Percentiles rank a stretch among this genome's conserved stretches.
phyloP scores from a whole-genome alignment of 1,284 basidiomycete genomes.

The Puccinia coronata region DNA sequence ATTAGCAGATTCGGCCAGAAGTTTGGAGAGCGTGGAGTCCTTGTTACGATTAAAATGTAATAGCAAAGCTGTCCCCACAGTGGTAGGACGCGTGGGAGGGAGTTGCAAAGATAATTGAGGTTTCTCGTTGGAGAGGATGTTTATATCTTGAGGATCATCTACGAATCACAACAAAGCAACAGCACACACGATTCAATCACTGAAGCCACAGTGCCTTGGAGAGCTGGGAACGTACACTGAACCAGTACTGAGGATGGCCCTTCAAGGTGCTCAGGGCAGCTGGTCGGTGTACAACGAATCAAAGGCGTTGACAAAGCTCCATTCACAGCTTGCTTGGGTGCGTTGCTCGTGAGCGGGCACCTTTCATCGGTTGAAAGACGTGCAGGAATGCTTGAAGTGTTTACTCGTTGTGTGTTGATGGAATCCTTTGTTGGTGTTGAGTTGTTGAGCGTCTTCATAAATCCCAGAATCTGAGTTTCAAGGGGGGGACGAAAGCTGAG shows the following conservation, averaged over 20 bases:
- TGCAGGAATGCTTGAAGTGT: too few species aligned
- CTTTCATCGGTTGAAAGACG: too few species aligned
- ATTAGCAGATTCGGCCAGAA: too few species aligned
- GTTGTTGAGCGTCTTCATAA: too few species aligned
- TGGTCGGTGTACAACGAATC: neutral
- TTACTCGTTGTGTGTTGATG: neutral
- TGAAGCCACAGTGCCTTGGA: neutral
- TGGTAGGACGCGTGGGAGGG: too few species aligned
- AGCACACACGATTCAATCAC: neutral
- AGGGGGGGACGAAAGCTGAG: neutral
- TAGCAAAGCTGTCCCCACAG: too few species aligned
- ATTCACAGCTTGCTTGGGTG: too few species aligned
- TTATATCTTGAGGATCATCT: neutral
- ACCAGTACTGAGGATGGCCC: neutral
- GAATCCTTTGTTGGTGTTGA: neutral
- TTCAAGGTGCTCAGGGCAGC: neutral
- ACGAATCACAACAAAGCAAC: neutral
- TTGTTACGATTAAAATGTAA: too few species aligned
- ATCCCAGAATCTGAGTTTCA: neutral
- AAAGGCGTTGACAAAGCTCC: neutral
- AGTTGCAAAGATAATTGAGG: too few species aligned
- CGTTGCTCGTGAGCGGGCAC: too few species aligned
- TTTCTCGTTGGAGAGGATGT: neutral
- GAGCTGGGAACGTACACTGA: neutral
- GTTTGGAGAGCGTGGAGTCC: too few species aligned